phyloP scores from a whole-genome alignment of 2,329 filamentous ascomycete species.

The Volutella citrinella region DNA sequence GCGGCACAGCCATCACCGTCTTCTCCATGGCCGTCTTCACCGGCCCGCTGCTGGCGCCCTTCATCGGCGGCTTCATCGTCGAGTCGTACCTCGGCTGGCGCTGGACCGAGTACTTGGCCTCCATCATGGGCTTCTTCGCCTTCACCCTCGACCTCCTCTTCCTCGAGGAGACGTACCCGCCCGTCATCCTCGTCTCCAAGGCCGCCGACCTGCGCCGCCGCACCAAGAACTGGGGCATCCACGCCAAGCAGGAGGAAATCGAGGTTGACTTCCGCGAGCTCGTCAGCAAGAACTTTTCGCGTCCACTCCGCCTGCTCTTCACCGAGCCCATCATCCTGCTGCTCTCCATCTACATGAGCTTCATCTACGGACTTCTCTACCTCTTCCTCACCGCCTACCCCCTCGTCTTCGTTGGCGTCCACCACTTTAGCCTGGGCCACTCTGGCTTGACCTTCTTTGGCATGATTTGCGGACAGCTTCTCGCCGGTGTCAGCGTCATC shows the following conservation, averaged over 20 bases:
- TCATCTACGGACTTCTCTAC: conserved; percentile 77
- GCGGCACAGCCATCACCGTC: conserved; percentile 47
- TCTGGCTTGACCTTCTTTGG: conserved; percentile 82
- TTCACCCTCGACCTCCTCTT: conserved; percentile 59
- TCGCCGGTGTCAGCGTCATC: conserved; percentile 64
- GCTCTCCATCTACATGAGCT: conserved; percentile 69
- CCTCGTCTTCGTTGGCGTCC: conserved; percentile 71
- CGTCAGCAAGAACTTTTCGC: conserved; percentile 63
- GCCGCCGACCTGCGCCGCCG: conserved; percentile 59
- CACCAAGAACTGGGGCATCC: conserved; percentile 68
- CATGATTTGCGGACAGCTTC: conserved; percentile 70
- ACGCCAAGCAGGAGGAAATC: conserved; percentile 70
- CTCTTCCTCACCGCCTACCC: conserved; percentile 84
- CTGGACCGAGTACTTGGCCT: conserved; percentile 65
- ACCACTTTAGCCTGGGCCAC: conserved; percentile 67
- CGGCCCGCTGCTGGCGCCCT: conserved; percentile 64
- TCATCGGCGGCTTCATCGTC: conserved; percentile 66
- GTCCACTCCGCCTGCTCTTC: conserved; percentile 63
- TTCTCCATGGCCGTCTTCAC: conserved; percentile 56
- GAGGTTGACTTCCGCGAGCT: conserved; percentile 64
- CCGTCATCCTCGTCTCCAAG: conserved; percentile 60
- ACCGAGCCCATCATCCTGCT: conserved; percentile 67
- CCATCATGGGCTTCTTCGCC: conserved; percentile 61
- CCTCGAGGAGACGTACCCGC: conserved; percentile 68
- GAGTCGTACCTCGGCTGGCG: conserved; percentile 65